phyloP scores from a whole-genome alignment of 1,139 yeast species.

The Kodamaea suecica region DNA sequence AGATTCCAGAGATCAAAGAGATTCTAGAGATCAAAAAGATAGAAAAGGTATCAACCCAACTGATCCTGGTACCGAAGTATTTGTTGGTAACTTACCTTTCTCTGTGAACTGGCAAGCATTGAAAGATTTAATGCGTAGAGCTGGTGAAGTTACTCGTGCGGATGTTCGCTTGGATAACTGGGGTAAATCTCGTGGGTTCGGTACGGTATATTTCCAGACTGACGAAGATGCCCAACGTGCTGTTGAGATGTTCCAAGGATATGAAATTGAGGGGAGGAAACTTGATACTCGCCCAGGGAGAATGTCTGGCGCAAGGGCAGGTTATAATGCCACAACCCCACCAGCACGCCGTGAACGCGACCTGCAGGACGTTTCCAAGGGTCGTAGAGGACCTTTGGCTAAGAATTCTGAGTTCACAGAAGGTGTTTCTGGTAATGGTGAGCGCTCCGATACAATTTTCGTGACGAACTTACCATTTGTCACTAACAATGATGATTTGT shows the following conservation, averaged over 20 bases:
- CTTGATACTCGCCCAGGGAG: constrained; percentile 71
- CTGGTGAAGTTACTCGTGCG: constrained; percentile 76
- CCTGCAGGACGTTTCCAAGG: constrained; percentile 10
- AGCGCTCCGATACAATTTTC: constrained; percentile 58
- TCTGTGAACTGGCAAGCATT: constrained; percentile 79
- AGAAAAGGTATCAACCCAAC: constrained; percentile 8
- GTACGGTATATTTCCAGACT: constrained; percentile 64
- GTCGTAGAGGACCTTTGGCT: constrained; percentile 5
- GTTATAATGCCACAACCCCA: constrained; percentile 5
- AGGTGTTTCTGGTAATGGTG: constrained; percentile 65
- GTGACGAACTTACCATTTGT: constrained; percentile 85
- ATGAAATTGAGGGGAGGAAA: constrained; percentile 64
- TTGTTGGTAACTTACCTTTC: constrained; percentile 81
- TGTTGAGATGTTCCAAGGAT: constrained; percentile 61
- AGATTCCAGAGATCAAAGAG: constrained; percentile 14
- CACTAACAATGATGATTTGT: constrained; percentile 80
- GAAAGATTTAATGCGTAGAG: constrained; percentile 76
- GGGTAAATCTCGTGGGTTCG: constrained; percentile 86
- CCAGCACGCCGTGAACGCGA: constrained; percentile 12
- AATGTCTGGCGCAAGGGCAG: constrained; percentile 14
- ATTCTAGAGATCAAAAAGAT: constrained; percentile 6
- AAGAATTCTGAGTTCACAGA: constrained; percentile 57
- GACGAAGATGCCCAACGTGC: constrained; percentile 63
- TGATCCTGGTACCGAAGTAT: constrained; percentile 63
- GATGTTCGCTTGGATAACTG: constrained; percentile 67